Evolutionary conservation across 1,284 basidiomycete genomes (phyloP).

Genomic region (Leucoagaricus sp.): DNA sequence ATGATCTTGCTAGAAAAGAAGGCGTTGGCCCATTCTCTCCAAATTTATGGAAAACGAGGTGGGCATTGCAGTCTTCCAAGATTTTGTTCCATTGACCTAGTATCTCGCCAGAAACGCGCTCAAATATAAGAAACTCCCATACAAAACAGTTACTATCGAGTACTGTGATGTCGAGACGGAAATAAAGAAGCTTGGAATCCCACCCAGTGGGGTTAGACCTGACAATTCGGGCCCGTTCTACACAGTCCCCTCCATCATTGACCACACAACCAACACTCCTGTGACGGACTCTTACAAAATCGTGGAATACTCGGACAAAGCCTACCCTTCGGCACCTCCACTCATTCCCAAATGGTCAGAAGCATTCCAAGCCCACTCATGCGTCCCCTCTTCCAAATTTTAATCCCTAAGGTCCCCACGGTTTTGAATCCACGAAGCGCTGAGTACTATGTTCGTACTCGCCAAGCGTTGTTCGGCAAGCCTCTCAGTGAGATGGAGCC

Average conservation of each 20-base stretch:
- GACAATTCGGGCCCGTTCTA: slow-evolving; percentile 35
- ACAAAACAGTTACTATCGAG: slow-evolving; percentile 40
- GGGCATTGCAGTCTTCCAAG: neutral
- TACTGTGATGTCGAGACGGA: slow-evolving; percentile 39
- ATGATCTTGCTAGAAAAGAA: slow-evolving; percentile 24
- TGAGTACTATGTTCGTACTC: slow-evolving; percentile 26
- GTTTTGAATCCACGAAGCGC: slow-evolving; percentile 21
- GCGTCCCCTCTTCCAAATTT: slow-evolving; percentile 19
- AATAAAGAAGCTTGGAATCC: slow-evolving; percentile 32
- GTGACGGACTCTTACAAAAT: slow-evolving; percentile 45
- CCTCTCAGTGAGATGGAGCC: slow-evolving; percentile 26
- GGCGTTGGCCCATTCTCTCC: neutral
- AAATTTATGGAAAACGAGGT: slow-evolving; percentile 23
- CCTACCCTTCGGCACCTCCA: slow-evolving; percentile 42
- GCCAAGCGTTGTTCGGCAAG: slow-evolving; percentile 23
- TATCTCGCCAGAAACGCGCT: slow-evolving; percentile 29
- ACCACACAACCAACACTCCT: slow-evolving; percentile 32
- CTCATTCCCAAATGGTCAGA: slow-evolving; percentile 28
- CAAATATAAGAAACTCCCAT: slow-evolving; percentile 42
- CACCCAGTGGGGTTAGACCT: slow-evolving; percentile 24
- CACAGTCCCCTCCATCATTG: slow-evolving; percentile 42
- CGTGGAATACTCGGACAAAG: slow-evolving; percentile 46
- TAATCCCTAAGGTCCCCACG: slow-evolving; percentile 18
- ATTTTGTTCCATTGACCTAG: neutral
- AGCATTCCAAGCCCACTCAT: slow-evolving; percentile 20